phyloP scores from a whole-genome alignment of 2,329 filamentous ascomycete species.

The Penicillium sp. region DNA sequence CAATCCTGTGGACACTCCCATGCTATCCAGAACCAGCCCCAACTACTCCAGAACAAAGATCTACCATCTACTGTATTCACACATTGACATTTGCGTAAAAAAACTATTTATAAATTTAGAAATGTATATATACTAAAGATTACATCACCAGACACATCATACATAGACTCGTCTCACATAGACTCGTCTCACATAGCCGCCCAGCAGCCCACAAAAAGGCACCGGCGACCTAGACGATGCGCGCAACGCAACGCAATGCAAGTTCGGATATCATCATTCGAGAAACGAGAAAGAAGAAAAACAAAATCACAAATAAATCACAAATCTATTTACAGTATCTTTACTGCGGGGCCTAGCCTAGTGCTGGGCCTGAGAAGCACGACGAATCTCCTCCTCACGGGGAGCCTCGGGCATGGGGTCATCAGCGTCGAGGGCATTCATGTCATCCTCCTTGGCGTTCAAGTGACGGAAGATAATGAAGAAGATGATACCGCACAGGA shows the following conservation, averaged over 20 bases:
- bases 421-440: conserved; percentile 57
- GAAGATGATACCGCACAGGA: conserved; percentile 60
- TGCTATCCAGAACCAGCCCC: too few species aligned
- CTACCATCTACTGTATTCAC: not conserved
- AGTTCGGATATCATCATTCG: conserved; percentile 10
- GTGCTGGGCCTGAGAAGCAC: conserved; percentile 21
- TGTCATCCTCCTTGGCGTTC: conserved; percentile 56
- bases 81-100: not conserved
- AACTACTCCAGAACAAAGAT: too few species aligned
- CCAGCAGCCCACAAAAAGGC: conserved; percentile 23
- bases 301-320: not conserved
- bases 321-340: conserved; percentile 13
- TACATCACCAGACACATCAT: conserved; percentile 13
- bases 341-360: too few species aligned
- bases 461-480: conserved; percentile 58
- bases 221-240: not conserved
- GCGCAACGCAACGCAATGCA: conserved; percentile 10
- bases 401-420: conserved; percentile 34
- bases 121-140: conserved; percentile 9
- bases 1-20: too few species aligned
- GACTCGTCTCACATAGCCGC: conserved; percentile 30
- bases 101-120: conserved; percentile 2
- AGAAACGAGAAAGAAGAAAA: conserved; percentile 6
- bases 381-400: conserved; percentile 17
- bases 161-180: conserved; percentile 28